These are phyloP conservation scores for Scheffersomyces lignosus DNA, from an alignment of 805 yeast genomes.

Conservation along the genomic window DNA sequence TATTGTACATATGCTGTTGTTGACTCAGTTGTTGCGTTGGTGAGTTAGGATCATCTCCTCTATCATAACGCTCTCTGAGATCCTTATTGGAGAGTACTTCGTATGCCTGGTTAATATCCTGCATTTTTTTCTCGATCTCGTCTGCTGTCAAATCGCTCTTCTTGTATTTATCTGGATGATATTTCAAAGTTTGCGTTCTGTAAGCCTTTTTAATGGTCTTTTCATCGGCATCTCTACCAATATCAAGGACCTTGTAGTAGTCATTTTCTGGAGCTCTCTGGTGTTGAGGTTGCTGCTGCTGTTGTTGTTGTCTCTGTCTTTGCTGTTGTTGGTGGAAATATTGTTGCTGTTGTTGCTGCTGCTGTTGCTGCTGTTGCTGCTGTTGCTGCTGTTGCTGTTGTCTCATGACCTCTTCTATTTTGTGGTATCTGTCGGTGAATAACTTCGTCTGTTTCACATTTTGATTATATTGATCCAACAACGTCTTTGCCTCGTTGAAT, in stretches of 20 bases:
- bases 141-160: conserved; percentile 62
- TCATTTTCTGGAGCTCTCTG: conserved; percentile 53
- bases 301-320: conserved; percentile 45
- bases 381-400: conserved; percentile 37
- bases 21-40: too few species aligned
- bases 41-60: conserved; percentile 55
- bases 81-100: conserved; percentile 75
- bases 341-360: conserved; percentile 42
- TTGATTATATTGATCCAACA: conserved; percentile 32
- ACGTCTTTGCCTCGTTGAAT: conserved; percentile 38
- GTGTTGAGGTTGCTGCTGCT: conserved; percentile 31
- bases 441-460: conserved; percentile 41
- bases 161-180: conserved; percentile 90
- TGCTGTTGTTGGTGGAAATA: conserved; percentile 42
- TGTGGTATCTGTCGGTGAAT: conserved; percentile 32
- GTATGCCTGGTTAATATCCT: conserved; percentile 90
- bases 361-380: conserved; percentile 35
- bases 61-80: conserved; percentile 64
- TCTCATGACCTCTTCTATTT: conserved; percentile 26
- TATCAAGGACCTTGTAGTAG: conserved; percentile 76
- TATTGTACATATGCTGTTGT: too few species aligned
- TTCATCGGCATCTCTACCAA: conserved; percentile 64
- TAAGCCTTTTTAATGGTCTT: conserved; percentile 79
- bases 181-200: conserved; percentile 71
- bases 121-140: conserved; percentile 80